Percentiles rank a stretch among this genome's conserved stretches.
Evolutionary conservation across 169 alveolate species (phyloP).

Genomic region (Theileria parva): DNA sequence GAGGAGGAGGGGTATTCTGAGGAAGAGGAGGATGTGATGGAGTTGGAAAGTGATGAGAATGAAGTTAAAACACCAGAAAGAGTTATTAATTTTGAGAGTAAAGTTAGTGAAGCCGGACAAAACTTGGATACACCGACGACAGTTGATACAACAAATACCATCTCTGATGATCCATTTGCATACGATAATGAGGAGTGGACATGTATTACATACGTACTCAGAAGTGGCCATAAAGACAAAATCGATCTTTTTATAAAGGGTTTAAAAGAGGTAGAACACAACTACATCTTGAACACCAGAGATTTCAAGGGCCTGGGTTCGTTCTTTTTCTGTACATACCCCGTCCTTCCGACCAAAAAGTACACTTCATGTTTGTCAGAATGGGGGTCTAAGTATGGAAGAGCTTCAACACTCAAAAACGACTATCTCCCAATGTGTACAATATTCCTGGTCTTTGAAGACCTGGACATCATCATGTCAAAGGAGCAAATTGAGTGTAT

Average conservation of each 20-base stretch:
- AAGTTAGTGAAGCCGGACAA: not conserved
- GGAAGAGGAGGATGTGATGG: not conserved
- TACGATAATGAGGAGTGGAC: conserved; percentile 54
- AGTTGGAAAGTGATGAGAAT: conserved; percentile 2
- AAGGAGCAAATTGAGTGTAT: conserved; percentile 62
- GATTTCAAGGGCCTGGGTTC: conserved; percentile 58
- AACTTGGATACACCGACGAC: not conserved
- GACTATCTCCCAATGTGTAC: conserved; percentile 54
- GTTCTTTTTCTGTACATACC: conserved; percentile 60
- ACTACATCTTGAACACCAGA: conserved; percentile 56
- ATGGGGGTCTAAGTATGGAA: conserved; percentile 60
- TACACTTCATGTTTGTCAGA: conserved; percentile 57
- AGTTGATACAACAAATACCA: conserved; percentile 3
- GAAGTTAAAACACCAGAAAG: not conserved
- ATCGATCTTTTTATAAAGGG: conserved; percentile 39
- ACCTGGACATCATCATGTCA: conserved; percentile 25
- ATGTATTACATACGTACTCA: conserved; percentile 38
- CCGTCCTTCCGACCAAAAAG: conserved; percentile 30
- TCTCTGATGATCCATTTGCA: not conserved
- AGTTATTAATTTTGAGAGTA: not conserved
- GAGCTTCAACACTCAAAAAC: conserved; percentile 11
- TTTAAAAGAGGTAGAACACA: conserved; percentile 42
- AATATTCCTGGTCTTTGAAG: conserved; percentile 47
- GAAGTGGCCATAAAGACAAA: conserved; percentile 17
- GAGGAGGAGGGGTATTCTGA: not conserved